A percentile compares a stretch with the other conserved stretches of the same genome.
These are phyloP conservation scores for Trichoderma sp. DNA, from an alignment of 2,329 filamentous ascomycete genomes.

Conservation along the genomic window DNA sequence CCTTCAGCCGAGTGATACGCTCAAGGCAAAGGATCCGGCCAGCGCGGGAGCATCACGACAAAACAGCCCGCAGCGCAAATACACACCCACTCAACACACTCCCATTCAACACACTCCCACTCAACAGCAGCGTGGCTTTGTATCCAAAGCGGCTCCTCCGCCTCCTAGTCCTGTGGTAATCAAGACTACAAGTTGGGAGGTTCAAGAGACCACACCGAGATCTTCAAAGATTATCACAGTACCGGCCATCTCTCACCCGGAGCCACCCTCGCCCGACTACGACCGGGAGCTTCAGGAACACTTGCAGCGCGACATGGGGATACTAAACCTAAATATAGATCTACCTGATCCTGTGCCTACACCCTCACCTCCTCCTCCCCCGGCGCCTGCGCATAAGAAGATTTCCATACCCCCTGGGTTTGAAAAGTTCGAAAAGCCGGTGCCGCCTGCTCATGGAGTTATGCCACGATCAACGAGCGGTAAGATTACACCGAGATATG, in stretches of 20 bases:
- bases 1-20: constrained; percentile 49
- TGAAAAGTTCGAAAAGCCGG: constrained; percentile 28
- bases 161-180: constrained; percentile 41
- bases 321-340: constrained; percentile 46
- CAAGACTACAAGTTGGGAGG: constrained; percentile 31
- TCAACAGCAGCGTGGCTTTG: constrained; percentile 25
- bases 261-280: constrained; percentile 55
- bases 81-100: constrained; percentile 35
- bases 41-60: constrained; percentile 52
- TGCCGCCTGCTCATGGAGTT: constrained; percentile 36
- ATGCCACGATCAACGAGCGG: constrained; percentile 36
- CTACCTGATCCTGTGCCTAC: constrained; percentile 16
- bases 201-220: constrained; percentile 45
- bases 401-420: constrained; percentile 25
- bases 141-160: constrained; percentile 59
- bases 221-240: constrained; percentile 33
- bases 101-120: neutral
- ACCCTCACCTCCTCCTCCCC: neutral
- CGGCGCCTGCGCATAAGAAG: constrained; percentile 10
- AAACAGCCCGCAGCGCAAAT: constrained; percentile 59
- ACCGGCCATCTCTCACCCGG: constrained; percentile 44
- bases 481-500: constrained; percentile 39
- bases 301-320: constrained; percentile 60
- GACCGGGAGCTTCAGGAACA: constrained; percentile 60
- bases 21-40: constrained; percentile 49